A percentile compares a stretch with the other conserved stretches of the same genome.
These are phyloP conservation scores for Cordyceps javanica DNA, from an alignment of 2,329 filamentous ascomycete species.

Conservation along the genomic window DNA sequence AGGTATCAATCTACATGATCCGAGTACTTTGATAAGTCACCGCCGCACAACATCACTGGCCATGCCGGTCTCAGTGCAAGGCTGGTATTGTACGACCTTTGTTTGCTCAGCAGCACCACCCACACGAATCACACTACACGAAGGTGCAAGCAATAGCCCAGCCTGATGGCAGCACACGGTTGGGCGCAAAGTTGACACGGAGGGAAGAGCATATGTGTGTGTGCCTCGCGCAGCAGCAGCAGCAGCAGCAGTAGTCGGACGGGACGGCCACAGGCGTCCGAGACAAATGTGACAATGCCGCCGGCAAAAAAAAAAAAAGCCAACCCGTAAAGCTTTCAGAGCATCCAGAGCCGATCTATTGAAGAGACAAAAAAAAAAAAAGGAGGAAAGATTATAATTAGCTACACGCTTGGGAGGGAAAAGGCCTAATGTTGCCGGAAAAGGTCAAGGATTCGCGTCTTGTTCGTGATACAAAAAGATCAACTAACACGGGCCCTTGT, in stretches of 20 bases:
- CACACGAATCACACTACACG: no score
- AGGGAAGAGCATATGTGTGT: background rate
- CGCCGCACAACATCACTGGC: no score
- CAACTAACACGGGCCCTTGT: background rate
- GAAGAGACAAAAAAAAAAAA: background rate
- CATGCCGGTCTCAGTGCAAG: no score
- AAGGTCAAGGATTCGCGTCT: background rate
- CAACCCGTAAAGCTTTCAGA: background rate
- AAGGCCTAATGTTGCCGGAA: no score
- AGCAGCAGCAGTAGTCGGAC: no score
- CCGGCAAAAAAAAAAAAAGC: background rate
- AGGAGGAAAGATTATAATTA: background rate
- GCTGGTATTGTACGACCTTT: background rate
- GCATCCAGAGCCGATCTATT: background rate
- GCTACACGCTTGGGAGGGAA: background rate
- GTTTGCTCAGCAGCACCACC: background rate
- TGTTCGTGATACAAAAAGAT: background rate
- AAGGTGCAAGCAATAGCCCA: background rate
- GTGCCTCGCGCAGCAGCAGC: no score
- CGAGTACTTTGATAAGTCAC: no score
- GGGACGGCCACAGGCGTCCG: background rate
- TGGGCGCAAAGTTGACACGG: background rate
- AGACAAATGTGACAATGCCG: background rate
- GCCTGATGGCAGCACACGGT: background rate
- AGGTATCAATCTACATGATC: no score